A percentile compares a stretch with the other conserved stretches of the same genome.
Evolutionary conservation across 1,284 basidiomycete species (phyloP).

Genomic region (Phylloporus sp.): DNA sequence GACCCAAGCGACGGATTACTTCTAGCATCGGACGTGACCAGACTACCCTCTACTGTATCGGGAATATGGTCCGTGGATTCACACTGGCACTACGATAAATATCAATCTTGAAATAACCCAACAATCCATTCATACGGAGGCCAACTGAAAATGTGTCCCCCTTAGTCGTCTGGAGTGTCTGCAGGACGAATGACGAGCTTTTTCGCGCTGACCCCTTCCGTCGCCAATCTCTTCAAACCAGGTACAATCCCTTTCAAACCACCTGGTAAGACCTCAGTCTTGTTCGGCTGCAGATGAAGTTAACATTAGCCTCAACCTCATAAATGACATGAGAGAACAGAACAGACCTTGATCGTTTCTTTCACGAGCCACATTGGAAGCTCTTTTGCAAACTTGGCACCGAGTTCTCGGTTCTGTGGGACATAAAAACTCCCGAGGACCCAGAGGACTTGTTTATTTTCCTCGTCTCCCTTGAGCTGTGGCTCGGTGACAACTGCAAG

Average conservation of each 20-base stretch:
- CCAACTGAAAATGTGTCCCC: not conserved
- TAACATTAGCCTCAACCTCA: not conserved
- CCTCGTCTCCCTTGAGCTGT: slow-evolving; percentile 12
- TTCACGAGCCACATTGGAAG: slow-evolving; percentile 28
- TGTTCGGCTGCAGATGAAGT: slow-evolving; percentile 15
- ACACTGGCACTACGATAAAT: too few species aligned
- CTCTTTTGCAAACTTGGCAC: slow-evolving; percentile 14
- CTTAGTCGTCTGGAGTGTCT: slow-evolving; percentile 19
- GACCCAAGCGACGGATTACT: too few species aligned
- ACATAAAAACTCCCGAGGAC: slow-evolving; percentile 17
- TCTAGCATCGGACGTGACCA: too few species aligned
- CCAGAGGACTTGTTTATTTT: slow-evolving; percentile 3
- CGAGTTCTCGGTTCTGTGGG: slow-evolving; percentile 21
- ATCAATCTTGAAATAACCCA: too few species aligned
- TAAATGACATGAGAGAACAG: not conserved
- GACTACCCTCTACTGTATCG: too few species aligned
- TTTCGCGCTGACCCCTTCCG: slow-evolving; percentile 23
- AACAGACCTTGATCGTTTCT: slow-evolving; percentile 29
- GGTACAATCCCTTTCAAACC: slow-evolving; percentile 19
- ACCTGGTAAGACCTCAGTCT: slow-evolving; percentile 29
- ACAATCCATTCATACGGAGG: too few species aligned
- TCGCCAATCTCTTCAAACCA: slow-evolving; percentile 21
- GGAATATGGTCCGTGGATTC: too few species aligned
- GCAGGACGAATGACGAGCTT: slow-evolving; percentile 29
- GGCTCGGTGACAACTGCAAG: slow-evolving; percentile 15